Evolutionary conservation across 495 filamentous ascomycete species (phyloP).

Genomic region (Penicillium robsamsonii): DNA sequence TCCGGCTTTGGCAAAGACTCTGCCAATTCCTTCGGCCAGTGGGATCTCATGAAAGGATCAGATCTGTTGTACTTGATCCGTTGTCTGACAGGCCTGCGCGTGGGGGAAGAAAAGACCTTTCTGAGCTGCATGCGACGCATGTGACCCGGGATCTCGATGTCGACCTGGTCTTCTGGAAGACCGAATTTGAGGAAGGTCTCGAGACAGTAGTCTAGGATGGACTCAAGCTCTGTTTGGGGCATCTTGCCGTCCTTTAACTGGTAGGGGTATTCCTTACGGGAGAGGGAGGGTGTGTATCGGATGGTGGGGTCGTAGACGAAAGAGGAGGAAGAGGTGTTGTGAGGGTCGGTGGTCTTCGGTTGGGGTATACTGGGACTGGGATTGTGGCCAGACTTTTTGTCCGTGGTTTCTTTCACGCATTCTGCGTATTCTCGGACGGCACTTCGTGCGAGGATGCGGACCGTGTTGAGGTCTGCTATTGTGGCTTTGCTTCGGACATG

Average conservation of each 20-base stretch:
- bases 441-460: conserved; percentile 41
- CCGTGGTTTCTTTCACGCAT: neutral
- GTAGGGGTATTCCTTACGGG: conserved; percentile 2
- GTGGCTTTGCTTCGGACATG: conserved; percentile 28
- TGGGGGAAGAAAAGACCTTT: neutral
- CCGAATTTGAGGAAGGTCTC: conserved; percentile 32
- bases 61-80: neutral
- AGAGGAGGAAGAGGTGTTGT: neutral
- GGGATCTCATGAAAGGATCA: conserved; percentile 7
- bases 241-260: conserved; percentile 9
- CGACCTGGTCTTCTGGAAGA: conserved; percentile 33
- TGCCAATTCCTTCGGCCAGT: conserved; percentile 2
- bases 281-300: conserved; percentile 7
- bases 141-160: conserved; percentile 36
- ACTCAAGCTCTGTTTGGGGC: conserved; percentile 15
- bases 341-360: neutral
- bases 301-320: conserved; percentile 6
- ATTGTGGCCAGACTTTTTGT: neutral
- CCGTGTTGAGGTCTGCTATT: conserved; percentile 40
- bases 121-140: conserved; percentile 22
- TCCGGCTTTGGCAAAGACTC: neutral
- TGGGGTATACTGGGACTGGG: neutral
- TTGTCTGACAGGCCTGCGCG: neutral
- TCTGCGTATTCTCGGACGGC: conserved; percentile 33
- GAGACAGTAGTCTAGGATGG: conserved; percentile 40